Conservation (phyloP, 257 asterid species). For the Cynanchum wilfordii region DNA sequence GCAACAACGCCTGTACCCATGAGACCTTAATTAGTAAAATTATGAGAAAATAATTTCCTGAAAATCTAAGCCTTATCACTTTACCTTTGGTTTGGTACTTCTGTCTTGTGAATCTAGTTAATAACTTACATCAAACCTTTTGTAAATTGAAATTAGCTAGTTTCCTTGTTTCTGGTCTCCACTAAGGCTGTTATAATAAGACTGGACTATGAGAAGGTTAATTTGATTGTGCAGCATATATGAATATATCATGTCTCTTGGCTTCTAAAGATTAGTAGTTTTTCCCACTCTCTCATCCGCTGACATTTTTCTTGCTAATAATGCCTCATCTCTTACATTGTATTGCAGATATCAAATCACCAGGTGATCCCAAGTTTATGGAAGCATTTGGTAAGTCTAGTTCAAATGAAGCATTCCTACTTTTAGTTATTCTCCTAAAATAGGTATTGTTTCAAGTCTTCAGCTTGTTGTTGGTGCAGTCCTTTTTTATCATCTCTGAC, state of each 20-base stretch:
- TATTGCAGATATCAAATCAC: conserved; percentile 78
- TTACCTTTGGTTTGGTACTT: neutral
- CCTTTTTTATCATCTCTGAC: neutral
- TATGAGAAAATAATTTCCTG: neutral
- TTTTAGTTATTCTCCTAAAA: neutral
- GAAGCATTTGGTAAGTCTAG: conserved; percentile 86
- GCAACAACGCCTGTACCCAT: neutral
- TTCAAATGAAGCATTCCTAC: neutral
- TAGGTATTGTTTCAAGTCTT: neutral
- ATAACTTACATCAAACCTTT: neutral
- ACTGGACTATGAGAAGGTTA: neutral
- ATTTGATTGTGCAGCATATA: neutral
- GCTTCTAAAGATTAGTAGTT: neutral
- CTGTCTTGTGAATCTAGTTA: neutral
- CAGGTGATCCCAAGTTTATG: conserved; percentile 75
- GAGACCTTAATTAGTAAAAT: neutral
- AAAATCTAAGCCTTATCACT: neutral
- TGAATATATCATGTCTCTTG: neutral
- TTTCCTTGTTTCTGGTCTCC: neutral
- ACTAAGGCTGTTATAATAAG: neutral
- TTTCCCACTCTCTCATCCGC: neutral
- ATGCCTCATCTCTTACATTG: conserved; percentile 7
- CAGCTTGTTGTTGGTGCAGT: neutral
- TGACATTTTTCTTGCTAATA: conserved; percentile 13
- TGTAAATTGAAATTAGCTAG: neutral